A percentile compares a stretch with the other conserved stretches of the same genome.
Conservation (phyloP, 805 yeast genomes). For the Middelhovenomyces tepae region DNA sequence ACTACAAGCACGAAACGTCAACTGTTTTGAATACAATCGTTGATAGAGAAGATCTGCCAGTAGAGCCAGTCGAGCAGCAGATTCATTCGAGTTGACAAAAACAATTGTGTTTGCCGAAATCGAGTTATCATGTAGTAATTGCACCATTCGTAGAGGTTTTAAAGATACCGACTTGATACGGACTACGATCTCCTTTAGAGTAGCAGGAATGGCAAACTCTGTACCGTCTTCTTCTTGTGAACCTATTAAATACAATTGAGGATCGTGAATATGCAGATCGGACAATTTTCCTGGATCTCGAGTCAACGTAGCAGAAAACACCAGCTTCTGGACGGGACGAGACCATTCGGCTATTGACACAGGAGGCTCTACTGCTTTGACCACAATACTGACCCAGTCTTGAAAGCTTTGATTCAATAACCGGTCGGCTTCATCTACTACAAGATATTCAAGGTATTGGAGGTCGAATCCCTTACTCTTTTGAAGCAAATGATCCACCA, state of each 20-base stretch:
- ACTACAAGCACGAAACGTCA: slow-evolving; percentile 25
- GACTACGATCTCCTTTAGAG: slow-evolving; percentile 29
- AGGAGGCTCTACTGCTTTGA: slow-evolving; percentile 15
- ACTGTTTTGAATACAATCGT: slow-evolving; percentile 13
- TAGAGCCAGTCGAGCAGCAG: slow-evolving; percentile 70
- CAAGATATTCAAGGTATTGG: slow-evolving; percentile 49
- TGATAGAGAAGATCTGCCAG: slow-evolving; percentile 40
- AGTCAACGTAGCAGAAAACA: slow-evolving; percentile 89
- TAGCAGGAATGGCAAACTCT: slow-evolving; percentile 31
- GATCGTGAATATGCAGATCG: slow-evolving; percentile 56
- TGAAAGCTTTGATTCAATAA: slow-evolving; percentile 92
- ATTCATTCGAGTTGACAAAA: slow-evolving; percentile 74
- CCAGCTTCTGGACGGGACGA: slow-evolving; percentile 51
- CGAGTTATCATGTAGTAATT: slow-evolving; percentile 29
- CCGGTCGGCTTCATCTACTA: slow-evolving; percentile 90
- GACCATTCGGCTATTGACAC: slow-evolving; percentile 16
- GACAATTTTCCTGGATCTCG: slow-evolving; percentile 85
- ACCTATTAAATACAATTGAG: slow-evolving; percentile 69
- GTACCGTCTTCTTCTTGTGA: slow-evolving; percentile 15
- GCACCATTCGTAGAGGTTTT: slow-evolving; percentile 69
- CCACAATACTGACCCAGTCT: slow-evolving; percentile 66
- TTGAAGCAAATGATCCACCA: slow-evolving; percentile 47
- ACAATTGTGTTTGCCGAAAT: slow-evolving; percentile 40
- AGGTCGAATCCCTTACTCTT: slow-evolving; percentile 37
- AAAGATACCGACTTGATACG: slow-evolving; percentile 24